phyloP scores from a whole-genome alignment of 2,329 filamentous ascomycete genomes.

The Ceratocystis cacaofunesta region DNA sequence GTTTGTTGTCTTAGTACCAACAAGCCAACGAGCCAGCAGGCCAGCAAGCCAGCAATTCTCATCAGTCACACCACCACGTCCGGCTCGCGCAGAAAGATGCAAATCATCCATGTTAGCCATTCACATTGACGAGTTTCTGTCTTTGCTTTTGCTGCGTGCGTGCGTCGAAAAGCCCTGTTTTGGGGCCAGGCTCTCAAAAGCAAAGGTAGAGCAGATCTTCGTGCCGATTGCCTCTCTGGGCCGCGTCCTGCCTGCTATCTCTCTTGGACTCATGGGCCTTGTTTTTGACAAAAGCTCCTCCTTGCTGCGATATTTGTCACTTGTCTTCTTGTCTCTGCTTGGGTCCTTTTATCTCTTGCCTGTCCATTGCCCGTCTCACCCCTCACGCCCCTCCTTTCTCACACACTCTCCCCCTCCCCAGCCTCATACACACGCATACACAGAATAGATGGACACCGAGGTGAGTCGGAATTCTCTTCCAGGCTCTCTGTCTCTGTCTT shows the following conservation, averaged over 20 bases:
- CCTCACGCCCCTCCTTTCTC: background rate
- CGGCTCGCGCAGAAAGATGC: too few species aligned
- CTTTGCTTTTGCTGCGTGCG: too few species aligned
- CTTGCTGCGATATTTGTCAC: background rate
- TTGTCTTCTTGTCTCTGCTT: background rate
- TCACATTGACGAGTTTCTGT: too few species aligned
- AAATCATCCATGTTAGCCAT: too few species aligned
- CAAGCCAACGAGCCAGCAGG: too few species aligned
- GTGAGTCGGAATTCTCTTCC: too few species aligned
- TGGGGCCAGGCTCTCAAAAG: background rate
- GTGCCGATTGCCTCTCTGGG: background rate
- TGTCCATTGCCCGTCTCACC: background rate
- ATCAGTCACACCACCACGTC: too few species aligned
- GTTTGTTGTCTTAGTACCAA: too few species aligned
- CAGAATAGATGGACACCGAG: background rate
- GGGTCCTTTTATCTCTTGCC: background rate
- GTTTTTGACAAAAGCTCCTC: background rate
- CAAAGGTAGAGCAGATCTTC: background rate
- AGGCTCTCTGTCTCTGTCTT: background rate
- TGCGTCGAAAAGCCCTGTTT: background rate
- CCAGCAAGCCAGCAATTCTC: too few species aligned
- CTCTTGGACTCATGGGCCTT: background rate
- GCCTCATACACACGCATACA: background rate
- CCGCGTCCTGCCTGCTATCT: background rate
- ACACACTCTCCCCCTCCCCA: background rate